These are phyloP conservation scores for Geoglossum cookeanum DNA, from an alignment of 2,329 filamentous ascomycete species.

Conservation along the genomic window DNA sequence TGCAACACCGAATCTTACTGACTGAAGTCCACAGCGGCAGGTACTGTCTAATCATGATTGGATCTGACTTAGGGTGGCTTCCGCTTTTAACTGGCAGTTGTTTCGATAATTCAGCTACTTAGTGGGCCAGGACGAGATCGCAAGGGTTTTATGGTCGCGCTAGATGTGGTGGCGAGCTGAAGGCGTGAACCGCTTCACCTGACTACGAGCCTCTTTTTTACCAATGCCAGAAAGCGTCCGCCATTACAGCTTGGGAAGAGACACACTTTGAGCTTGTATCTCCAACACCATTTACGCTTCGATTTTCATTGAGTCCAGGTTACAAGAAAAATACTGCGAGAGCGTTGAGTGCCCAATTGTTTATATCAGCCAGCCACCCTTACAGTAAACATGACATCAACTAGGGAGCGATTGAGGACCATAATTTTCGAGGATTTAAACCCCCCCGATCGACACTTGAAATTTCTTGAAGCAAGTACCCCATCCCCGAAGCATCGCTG, in stretches of 20 bases:
- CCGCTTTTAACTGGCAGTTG: not conserved
- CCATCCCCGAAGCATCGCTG: constrained; percentile 22
- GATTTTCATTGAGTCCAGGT: constrained; percentile 1
- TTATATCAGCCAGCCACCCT: constrained; percentile 2
- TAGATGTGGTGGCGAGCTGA: not conserved
- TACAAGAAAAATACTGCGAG: not conserved
- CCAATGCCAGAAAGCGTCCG: not conserved
- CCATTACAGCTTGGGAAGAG: not conserved
- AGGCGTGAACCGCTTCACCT: not conserved
- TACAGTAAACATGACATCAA: not conserved
- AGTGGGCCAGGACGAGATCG: not conserved
- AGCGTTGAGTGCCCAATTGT: not conserved
- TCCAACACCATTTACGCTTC: not conserved
- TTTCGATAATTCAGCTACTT: not conserved
- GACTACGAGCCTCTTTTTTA: not conserved
- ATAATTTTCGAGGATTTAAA: constrained; percentile 1
- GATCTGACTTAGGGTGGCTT: not conserved
- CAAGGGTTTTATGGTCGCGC: not conserved
- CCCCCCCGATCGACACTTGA: not conserved
- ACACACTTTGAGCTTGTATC: not conserved
- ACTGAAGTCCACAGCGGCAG: not conserved
- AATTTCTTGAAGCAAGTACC: not conserved
- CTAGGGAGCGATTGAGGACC: not conserved
- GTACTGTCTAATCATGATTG: not conserved
- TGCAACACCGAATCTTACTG: not conserved